Conservation (phyloP, 352 stramenopile species). For the Globisporangium apiculatum region DNA sequence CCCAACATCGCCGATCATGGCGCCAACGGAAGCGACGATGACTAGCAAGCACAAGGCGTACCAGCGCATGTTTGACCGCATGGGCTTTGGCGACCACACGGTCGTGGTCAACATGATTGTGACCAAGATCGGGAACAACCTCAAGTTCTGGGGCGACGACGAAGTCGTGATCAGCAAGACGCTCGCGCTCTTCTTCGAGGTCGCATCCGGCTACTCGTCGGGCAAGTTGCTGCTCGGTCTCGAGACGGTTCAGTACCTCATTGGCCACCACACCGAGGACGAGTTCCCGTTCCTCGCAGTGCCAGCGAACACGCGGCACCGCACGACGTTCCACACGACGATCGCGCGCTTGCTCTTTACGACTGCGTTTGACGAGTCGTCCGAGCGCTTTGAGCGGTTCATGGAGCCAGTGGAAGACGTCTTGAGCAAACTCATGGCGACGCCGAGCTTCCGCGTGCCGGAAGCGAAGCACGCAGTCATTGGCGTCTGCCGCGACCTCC, state of each 20-base stretch:
- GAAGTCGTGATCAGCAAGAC: constrained; percentile 95
- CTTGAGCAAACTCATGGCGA: constrained; percentile 75
- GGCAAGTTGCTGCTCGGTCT: constrained; percentile 96
- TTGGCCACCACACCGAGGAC: constrained; percentile 94
- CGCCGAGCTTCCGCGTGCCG: constrained; percentile 58
- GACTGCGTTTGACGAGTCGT: constrained; percentile 90
- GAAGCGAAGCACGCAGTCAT: constrained; percentile 90
- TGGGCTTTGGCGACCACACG: constrained; percentile 96
- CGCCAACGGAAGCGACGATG: constrained; percentile 52
- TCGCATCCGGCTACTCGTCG: constrained; percentile 94
- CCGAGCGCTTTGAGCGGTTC: constrained; percentile 95
- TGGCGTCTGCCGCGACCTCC: constrained; percentile 94
- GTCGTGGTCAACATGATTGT: constrained; percentile 98
- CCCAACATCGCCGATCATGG: constrained; percentile 75
- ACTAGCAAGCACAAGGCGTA: constrained; percentile 95
- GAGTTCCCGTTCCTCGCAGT: constrained; percentile 96
- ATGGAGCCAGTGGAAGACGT: constrained; percentile 91
- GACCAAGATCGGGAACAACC: constrained; percentile 98
- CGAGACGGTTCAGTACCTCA: constrained; percentile 96
- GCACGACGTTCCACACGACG: constrained; percentile 97
- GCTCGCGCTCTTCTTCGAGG: constrained; percentile 95
- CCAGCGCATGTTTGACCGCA: constrained; percentile 95
- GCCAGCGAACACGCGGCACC: constrained; percentile 90
- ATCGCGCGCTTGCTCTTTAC: constrained; percentile 95
- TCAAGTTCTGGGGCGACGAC: constrained; percentile 97